A percentile compares a stretch with the other conserved stretches of the same genome.
These are phyloP conservation scores for Colletotrichum lindemuthianum DNA, from an alignment of 2,329 filamentous ascomycete genomes.

Conservation along the genomic window DNA sequence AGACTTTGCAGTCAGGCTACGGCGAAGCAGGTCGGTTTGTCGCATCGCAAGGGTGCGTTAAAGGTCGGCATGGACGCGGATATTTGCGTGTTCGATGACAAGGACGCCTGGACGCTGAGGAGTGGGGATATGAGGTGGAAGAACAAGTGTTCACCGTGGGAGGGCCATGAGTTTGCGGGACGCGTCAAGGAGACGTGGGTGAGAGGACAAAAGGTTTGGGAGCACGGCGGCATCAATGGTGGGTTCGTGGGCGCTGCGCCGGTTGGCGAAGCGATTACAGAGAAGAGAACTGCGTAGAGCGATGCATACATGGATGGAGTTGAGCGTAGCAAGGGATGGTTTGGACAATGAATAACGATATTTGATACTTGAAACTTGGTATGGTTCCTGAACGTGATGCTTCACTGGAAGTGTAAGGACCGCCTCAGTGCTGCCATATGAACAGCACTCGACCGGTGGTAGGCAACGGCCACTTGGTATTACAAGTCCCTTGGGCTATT, in stretches of 20 bases:
- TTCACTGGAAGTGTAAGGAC: too few relatives aligned
- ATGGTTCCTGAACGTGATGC: too few relatives aligned
- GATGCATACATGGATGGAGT: conserved; percentile 5
- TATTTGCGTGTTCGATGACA: conserved; percentile 90
- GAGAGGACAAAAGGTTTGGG: conserved; percentile 79
- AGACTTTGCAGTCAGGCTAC: conserved; percentile 88
- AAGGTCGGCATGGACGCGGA: conserved; percentile 87
- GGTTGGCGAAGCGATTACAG: conserved; percentile 66
- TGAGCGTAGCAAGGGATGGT: background rate
- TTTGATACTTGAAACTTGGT: background rate
- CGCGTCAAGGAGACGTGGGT: conserved; percentile 89
- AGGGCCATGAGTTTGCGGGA: conserved; percentile 80
- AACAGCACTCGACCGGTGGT: too few relatives aligned
- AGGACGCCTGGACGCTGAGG: conserved; percentile 78
- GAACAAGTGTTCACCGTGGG: conserved; percentile 92
- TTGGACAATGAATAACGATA: background rate
- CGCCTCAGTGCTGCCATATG: too few relatives aligned
- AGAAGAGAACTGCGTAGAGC: conserved; percentile 61
- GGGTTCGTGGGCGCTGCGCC: conserved; percentile 63
- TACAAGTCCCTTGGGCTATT: too few relatives aligned
- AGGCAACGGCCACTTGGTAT: too few relatives aligned
- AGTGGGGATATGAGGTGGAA: conserved; percentile 90
- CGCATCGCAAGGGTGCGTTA: conserved; percentile 83
- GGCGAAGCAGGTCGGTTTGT: conserved; percentile 85
- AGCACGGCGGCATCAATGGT: conserved; percentile 63